These are phyloP conservation scores for Pichia sp. DNA, from an alignment of 1,139 yeast species.

Conservation along the genomic window DNA sequence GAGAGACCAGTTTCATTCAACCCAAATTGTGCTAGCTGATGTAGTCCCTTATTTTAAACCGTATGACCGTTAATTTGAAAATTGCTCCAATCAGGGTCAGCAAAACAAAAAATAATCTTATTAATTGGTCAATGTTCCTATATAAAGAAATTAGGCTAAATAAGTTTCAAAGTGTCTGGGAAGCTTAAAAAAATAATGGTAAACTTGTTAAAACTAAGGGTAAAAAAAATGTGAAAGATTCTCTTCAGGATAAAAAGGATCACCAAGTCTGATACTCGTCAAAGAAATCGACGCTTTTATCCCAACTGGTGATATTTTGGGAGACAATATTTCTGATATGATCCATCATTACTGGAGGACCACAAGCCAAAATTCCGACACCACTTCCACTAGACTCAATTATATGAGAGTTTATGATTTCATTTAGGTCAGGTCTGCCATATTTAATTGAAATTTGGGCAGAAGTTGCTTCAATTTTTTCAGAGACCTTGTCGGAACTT, in stretches of 20 bases:
- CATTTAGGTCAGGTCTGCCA: conserved; percentile 41
- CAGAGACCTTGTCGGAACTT: conserved; percentile 6
- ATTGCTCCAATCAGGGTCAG: too few species aligned
- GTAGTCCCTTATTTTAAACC: too few species aligned
- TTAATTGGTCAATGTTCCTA: too few species aligned
- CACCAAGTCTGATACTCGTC: conserved; percentile 26
- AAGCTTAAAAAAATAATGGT: neutral
- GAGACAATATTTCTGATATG: conserved; percentile 27
- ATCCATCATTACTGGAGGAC: conserved; percentile 44
- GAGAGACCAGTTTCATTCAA: too few species aligned
- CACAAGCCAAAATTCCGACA: conserved; percentile 40
- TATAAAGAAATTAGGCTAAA: too few species aligned
- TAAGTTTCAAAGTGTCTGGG: too few species aligned
- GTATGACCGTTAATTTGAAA: too few species aligned
- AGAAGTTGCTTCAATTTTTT: neutral
- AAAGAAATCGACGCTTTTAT: conserved; percentile 23
- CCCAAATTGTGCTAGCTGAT: too few species aligned
- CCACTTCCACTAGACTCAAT: conserved; percentile 33
- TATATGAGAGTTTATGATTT: conserved; percentile 34
- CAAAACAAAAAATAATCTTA: too few species aligned
- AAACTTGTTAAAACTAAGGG: neutral
- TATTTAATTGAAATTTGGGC: conserved; percentile 29
- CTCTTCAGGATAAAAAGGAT: neutral
- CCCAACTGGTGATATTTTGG: conserved; percentile 12
- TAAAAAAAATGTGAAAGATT: neutral